Conservation (phyloP, 2,329 filamentous ascomycete species). For the Ceratocystis alfenasii region DNA sequence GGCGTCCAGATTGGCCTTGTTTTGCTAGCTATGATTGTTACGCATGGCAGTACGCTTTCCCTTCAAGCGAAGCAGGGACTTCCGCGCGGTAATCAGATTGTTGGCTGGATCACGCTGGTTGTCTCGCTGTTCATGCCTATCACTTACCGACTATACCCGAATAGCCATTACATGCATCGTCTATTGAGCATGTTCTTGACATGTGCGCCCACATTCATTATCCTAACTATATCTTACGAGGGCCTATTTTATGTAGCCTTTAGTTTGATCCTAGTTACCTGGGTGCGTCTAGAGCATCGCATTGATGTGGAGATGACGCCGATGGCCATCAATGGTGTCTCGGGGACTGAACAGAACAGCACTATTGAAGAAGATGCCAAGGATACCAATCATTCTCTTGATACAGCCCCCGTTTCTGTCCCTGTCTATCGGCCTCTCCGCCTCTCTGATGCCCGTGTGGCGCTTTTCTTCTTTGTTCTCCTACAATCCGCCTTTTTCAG, state of each 20-base stretch:
- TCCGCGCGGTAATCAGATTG: conserved; percentile 73
- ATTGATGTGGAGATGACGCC: conserved; percentile 12
- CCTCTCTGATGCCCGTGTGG: conserved; percentile 74
- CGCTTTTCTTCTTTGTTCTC: conserved; percentile 89
- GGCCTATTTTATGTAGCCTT: conserved; percentile 92
- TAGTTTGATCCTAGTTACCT: conserved; percentile 66
- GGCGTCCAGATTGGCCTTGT: conserved; percentile 70
- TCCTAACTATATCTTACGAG: conserved; percentile 94
- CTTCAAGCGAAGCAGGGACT: conserved; percentile 76
- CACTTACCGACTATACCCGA: conserved; percentile 67
- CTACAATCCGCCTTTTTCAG: conserved; percentile 94
- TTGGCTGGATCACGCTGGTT: conserved; percentile 72
- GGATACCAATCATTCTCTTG: conserved; percentile 18
- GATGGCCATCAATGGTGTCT: not conserved
- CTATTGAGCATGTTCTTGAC: conserved; percentile 81
- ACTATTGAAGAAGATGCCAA: conserved; percentile 23
- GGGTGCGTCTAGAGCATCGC: conserved; percentile 83
- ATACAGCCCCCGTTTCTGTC: conserved; percentile 7
- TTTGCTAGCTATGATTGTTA: conserved; percentile 70
- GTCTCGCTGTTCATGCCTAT: conserved; percentile 67
- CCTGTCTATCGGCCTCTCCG: conserved; percentile 51
- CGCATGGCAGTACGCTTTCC: conserved; percentile 71
- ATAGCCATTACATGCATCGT: conserved; percentile 79
- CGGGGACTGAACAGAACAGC: not conserved
- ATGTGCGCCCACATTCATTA: conserved; percentile 86